Evolutionary conservation across 2,329 filamentous ascomycete genomes (phyloP).

Genomic region (Colletotrichum coccodes): DNA sequence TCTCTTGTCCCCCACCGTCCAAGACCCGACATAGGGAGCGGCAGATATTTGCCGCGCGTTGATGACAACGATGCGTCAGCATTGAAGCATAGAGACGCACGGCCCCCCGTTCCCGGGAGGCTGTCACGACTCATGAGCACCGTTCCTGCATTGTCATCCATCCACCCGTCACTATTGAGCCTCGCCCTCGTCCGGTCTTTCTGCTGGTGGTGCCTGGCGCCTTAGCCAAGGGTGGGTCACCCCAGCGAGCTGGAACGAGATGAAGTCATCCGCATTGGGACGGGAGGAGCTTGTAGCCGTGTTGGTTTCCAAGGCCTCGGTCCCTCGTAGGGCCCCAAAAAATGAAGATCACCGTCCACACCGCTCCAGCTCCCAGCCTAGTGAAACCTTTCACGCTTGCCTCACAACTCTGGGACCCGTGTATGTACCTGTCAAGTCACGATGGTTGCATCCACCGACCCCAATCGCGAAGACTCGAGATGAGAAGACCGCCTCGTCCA

Average conservation of each 20-base stretch:
- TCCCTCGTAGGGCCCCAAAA: not conserved
- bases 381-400: not conserved
- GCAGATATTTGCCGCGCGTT: not conserved
- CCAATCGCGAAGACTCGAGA: not conserved
- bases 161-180: not conserved
- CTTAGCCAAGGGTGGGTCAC: not conserved
- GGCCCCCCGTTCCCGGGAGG: not conserved
- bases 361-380: not conserved
- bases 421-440: not conserved
- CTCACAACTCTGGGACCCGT: not conserved
- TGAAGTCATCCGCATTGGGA: slow-evolving; percentile 18
- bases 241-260: slow-evolving; percentile 2
- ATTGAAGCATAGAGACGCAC: not conserved
- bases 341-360: not conserved
- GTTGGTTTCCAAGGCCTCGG: slow-evolving; percentile 8
- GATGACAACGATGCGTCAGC: not conserved
- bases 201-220: not conserved
- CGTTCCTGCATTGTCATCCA: not conserved
- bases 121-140: slow-evolving; percentile 15
- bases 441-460: not conserved
- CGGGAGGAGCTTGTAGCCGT: not conserved
- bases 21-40: not conserved
- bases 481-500: not conserved
- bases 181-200: not conserved
- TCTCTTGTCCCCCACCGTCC: not conserved